Percentiles rank a stretch among this genome's conserved stretches.
These are phyloP conservation scores for Boletales sp. DNA, from an alignment of 768 basidiomycete genomes.

Conservation along the genomic window DNA sequence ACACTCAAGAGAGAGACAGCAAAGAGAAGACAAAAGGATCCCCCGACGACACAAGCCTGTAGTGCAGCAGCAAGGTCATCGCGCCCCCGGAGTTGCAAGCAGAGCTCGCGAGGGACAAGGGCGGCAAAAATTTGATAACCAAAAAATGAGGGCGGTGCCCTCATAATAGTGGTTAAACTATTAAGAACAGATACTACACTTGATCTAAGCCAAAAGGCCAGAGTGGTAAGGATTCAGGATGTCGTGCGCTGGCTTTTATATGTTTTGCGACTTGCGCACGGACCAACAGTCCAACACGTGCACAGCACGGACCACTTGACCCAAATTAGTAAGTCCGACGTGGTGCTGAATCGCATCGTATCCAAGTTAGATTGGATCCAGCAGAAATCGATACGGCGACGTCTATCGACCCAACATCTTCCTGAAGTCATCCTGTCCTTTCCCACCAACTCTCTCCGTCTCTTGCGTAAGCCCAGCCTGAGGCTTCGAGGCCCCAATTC, in stretches of 20 bases:
- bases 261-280: neutral
- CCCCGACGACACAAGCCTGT: constrained; percentile 61
- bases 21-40: constrained; percentile 33
- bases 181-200: constrained; percentile 75
- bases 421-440: constrained; percentile 78
- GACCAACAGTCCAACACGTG: neutral
- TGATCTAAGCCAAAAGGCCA: constrained; percentile 73
- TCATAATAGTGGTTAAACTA: constrained; percentile 58
- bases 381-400: neutral
- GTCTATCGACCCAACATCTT: constrained; percentile 55
- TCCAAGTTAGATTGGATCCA: neutral
- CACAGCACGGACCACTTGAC: neutral
- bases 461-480: constrained; percentile 15
- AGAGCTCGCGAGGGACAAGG: constrained; percentile 32
- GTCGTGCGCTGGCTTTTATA: neutral
- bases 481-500: constrained; percentile 16
- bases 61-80: constrained; percentile 42
- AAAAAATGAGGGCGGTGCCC: constrained; percentile 49
- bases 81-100: constrained; percentile 39
- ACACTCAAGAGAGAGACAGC: neutral
- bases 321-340: neutral
- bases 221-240: constrained; percentile 12
- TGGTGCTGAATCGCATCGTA: too few relatives aligned
- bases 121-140: constrained; percentile 47
- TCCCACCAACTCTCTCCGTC: constrained; percentile 12